Conservation (phyloP, 1,139 yeast species). For the Blastobotrys proliferans region DNA sequence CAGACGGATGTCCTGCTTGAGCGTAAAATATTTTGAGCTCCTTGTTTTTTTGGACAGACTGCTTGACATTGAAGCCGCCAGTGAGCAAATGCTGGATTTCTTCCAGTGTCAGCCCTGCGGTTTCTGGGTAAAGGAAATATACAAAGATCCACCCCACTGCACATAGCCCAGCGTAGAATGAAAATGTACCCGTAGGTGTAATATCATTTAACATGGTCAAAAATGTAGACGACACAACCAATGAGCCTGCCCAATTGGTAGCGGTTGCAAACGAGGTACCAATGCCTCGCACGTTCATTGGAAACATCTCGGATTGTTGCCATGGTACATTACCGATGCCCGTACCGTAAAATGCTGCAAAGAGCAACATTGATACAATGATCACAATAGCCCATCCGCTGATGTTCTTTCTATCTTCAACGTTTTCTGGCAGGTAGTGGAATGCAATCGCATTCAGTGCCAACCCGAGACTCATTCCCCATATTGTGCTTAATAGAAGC, state of each 20-base stretch:
- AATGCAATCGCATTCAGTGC: conserved; percentile 82
- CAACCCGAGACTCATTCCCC: conserved; percentile 76
- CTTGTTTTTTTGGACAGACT: conserved; percentile 43
- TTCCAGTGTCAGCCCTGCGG: conserved; percentile 83
- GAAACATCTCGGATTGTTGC: conserved; percentile 94
- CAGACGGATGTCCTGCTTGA: too few species aligned
- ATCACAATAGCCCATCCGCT: conserved; percentile 83
- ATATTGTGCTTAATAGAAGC: conserved; percentile 68
- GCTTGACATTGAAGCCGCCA: conserved; percentile 80
- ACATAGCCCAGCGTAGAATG: conserved; percentile 81
- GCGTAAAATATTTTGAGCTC: conserved; percentile 18
- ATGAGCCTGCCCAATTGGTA: conserved; percentile 92
- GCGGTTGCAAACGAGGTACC: conserved; percentile 89
- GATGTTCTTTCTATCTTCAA: conserved; percentile 42
- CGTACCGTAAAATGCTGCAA: conserved; percentile 83
- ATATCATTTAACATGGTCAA: conserved; percentile 89
- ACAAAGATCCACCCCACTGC: conserved; percentile 66
- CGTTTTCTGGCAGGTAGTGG: conserved; percentile 54
- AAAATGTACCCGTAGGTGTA: conserved; percentile 92
- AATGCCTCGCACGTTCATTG: conserved; percentile 86
- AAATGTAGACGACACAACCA: conserved; percentile 85
- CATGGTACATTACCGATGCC: conserved; percentile 98
- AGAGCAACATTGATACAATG: conserved; percentile 78
- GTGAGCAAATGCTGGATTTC: conserved; percentile 78
- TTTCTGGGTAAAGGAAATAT: conserved; percentile 84